Conservation (phyloP, 495 filamentous ascomycete genomes). For the Ramalina intermedia region DNA sequence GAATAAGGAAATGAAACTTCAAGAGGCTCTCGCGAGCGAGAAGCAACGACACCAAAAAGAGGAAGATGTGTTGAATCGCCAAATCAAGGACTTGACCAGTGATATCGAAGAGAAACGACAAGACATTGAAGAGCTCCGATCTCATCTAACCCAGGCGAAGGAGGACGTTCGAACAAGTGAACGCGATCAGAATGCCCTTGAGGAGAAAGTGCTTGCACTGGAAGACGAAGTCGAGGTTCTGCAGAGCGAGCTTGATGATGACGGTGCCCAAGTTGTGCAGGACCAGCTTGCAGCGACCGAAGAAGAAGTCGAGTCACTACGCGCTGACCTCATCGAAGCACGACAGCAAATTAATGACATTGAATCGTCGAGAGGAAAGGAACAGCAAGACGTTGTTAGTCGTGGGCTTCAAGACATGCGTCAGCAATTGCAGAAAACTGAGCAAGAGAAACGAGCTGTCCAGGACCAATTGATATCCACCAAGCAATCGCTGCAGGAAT, state of each 20-base stretch:
- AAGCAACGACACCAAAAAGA: constrained; percentile 40
- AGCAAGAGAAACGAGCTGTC: constrained; percentile 43
- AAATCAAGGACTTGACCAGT: constrained; percentile 42
- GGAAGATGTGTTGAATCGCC: constrained; percentile 37
- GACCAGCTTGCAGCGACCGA: constrained; percentile 33
- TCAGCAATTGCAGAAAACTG: constrained; percentile 31
- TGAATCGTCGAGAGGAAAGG: constrained; percentile 5
- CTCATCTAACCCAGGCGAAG: constrained; percentile 43
- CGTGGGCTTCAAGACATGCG: constrained; percentile 28
- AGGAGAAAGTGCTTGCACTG: constrained; percentile 55
- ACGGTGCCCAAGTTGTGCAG: constrained; percentile 53
- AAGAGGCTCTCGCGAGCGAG: constrained; percentile 46
- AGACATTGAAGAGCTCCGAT: constrained; percentile 36
- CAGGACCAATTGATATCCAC: constrained; percentile 47
- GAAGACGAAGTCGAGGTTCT: constrained; percentile 72
- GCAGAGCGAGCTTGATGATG: constrained; percentile 51
- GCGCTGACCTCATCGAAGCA: constrained; percentile 29
- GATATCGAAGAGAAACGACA: constrained; percentile 41
- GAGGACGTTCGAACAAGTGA: constrained; percentile 56
- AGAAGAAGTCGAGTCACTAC: constrained; percentile 35
- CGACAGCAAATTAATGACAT: constrained; percentile 17
- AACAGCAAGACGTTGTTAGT: neutral
- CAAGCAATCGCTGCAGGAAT: constrained; percentile 44
- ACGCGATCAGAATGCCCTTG: constrained; percentile 46
- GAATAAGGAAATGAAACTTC: constrained; percentile 47